Conservation (phyloP, 306 rosid species). For the Dryas octopetala region DNA sequence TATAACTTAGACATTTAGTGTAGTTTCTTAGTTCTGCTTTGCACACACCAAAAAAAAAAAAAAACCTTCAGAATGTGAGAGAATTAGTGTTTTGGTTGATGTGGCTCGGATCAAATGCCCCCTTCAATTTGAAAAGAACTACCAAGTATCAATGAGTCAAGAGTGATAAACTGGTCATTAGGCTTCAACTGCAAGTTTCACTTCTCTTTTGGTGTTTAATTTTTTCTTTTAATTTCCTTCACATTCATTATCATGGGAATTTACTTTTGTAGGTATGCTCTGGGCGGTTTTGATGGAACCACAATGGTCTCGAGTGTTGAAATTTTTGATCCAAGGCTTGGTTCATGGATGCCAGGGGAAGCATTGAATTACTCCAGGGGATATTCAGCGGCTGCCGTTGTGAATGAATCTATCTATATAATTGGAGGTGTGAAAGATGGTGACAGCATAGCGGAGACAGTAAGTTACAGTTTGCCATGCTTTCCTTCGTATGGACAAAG, state of each 20-base stretch:
- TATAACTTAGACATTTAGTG: neutral
- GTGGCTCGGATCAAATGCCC: neutral
- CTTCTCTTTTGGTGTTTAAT: neutral
- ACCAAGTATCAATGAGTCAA: neutral
- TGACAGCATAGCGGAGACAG: slow-evolving; percentile 40
- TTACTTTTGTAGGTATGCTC: slow-evolving; percentile 47
- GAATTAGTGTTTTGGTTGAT: neutral
- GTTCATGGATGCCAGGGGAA: slow-evolving; percentile 47
- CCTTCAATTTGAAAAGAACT: neutral
- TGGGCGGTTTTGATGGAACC: slow-evolving; percentile 67
- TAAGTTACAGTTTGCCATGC: slow-evolving; percentile 29
- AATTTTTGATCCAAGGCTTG: slow-evolving; percentile 54
- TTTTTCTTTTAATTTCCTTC: neutral
- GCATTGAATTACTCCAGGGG: slow-evolving; percentile 44
- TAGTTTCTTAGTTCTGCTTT: neutral
- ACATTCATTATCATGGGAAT: slow-evolving; percentile 8
- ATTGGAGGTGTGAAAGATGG: slow-evolving; percentile 60
- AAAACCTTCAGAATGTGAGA: neutral
- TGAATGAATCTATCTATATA: slow-evolving; percentile 53
- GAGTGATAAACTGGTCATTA: neutral
- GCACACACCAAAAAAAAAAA: neutral
- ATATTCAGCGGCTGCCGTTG: slow-evolving; percentile 58
- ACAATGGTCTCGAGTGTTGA: slow-evolving; percentile 48
- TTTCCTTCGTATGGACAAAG: neutral
- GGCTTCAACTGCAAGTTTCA: neutral